Conservation (phyloP, 2,329 filamentous ascomycete species). For the Ophiostoma tasmaniense region DNA sequence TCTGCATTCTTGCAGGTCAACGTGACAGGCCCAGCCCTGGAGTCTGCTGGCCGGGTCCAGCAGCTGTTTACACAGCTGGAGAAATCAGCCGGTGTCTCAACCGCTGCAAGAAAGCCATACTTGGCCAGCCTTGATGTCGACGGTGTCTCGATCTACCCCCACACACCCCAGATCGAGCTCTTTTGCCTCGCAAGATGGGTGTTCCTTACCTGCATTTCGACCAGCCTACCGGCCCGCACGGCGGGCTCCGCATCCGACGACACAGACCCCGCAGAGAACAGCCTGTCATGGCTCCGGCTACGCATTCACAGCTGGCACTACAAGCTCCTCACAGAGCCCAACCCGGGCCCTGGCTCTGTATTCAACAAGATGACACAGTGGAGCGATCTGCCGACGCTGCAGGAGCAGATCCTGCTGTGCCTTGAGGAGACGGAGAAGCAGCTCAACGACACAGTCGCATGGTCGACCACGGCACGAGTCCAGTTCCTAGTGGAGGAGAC, state of each 20-base stretch:
- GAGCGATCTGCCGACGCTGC: slow-evolving; percentile 51
- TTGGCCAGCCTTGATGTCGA: slow-evolving; percentile 67
- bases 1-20: slow-evolving; percentile 78
- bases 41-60: slow-evolving; percentile 27
- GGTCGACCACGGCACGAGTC: slow-evolving; percentile 31
- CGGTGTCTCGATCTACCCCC: slow-evolving; percentile 75
- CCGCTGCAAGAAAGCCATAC: slow-evolving; percentile 46
- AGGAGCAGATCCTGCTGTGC: slow-evolving; percentile 38
- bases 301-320: slow-evolving; percentile 64
- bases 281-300: slow-evolving; percentile 54
- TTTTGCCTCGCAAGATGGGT: slow-evolving; percentile 59
- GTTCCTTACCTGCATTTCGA: background rate
- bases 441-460: slow-evolving; percentile 21
- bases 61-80: slow-evolving; percentile 26
- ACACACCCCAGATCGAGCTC: slow-evolving; percentile 76
- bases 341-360: slow-evolving; percentile 43
- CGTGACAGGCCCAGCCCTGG: slow-evolving; percentile 77
- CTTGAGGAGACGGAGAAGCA: slow-evolving; percentile 35
- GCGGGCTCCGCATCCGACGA: slow-evolving; percentile 29
- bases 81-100: slow-evolving; percentile 24
- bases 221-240: background rate
- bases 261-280: slow-evolving; percentile 24
- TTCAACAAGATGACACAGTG: slow-evolving; percentile 50
- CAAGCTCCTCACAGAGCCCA: slow-evolving; percentile 51
- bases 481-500: slow-evolving; percentile 75